Evolutionary conservation across 2,329 filamentous ascomycete species (phyloP).

Genomic region (Cylindrodendrum hubeiense): DNA sequence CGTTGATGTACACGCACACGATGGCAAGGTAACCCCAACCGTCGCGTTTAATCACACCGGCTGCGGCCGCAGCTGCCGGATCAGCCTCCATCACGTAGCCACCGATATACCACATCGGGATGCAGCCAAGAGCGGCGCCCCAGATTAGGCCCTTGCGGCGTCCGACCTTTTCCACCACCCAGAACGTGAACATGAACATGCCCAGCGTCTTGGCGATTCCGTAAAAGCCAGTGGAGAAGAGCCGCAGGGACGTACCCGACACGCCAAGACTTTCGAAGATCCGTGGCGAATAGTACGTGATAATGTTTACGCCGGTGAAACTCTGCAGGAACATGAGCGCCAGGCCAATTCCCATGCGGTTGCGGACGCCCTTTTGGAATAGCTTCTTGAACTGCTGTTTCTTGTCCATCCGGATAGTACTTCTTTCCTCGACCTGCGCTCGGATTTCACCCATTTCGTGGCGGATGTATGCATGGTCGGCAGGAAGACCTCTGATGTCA

Average conservation of each 20-base stretch:
- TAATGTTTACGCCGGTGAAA: slow-evolving; percentile 65
- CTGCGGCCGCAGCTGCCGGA: slow-evolving; percentile 54
- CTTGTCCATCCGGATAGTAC: slow-evolving; percentile 45
- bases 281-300: slow-evolving; percentile 66
- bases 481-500: slow-evolving; percentile 50
- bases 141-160: slow-evolving; percentile 61
- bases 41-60: slow-evolving; percentile 58
- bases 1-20: slow-evolving; percentile 59
- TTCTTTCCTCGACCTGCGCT: slow-evolving; percentile 65
- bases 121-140: slow-evolving; percentile 50
- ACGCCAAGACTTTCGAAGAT: slow-evolving; percentile 55
- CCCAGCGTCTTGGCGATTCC: slow-evolving; percentile 54
- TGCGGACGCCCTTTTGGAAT: slow-evolving; percentile 51
- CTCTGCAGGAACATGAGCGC: slow-evolving; percentile 61
- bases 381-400: slow-evolving; percentile 48
- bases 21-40: slow-evolving; percentile 60
- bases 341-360: slow-evolving; percentile 58
- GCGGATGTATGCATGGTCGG: slow-evolving; percentile 52
- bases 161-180: slow-evolving; percentile 61
- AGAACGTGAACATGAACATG: slow-evolving; percentile 55
- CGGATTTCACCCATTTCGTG: slow-evolving; percentile 69
- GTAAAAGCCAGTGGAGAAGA: slow-evolving; percentile 56
- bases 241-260: slow-evolving; percentile 46
- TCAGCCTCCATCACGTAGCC: slow-evolving; percentile 51
- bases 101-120: slow-evolving; percentile 57